Evolutionary conservation across 2,329 filamentous ascomycete species (phyloP), one percentile per base, ranked within the genome.

Genomic region (Lachnellula cervina): DNA sequence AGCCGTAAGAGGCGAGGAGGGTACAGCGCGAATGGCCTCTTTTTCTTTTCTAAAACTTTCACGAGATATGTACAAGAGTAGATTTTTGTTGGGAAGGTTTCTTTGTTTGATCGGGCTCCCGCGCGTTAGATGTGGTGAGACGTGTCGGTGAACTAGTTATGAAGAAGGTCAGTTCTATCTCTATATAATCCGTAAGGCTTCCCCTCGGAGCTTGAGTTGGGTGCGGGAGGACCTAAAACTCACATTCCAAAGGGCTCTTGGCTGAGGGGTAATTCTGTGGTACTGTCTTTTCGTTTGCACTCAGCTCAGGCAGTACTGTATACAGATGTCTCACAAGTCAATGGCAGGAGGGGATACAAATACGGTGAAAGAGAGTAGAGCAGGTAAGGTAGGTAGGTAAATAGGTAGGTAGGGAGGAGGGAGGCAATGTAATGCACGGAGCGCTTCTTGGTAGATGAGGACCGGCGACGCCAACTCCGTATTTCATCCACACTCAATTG

Each of bases 61-160:
- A 54, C 46, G 52, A 54, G 38, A 42, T 45, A 38, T 51, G 47
- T 44, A 43, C 53, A 53, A 28, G 28, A 11, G 28, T 11, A 32
- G 9, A 32, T 11, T 32, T 28, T 11, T 32, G 28, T 32, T 11
- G 28, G 28, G 9, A 32, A 11, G 42, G 43, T 51, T 57, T 61
- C 61, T 65, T 66, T 66, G 60, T 66, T 49, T 49, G 51, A 42
- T 49, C 51, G n/a, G 42, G 51, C 51, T 52, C 53, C 52, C 52
- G 57, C 56, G 35, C 51, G 54, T 52, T 9, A 14, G n/a, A 44
- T 51, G 38, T 59, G 52, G 61, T 60, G 59, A 55, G 55, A 57
- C 54, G 57, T 52, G 58, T 62, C 61, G 62, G 60, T 56, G 45
- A 48, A 48, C 25, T 35, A 19, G 25, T 38, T 48, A 52, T 49